phyloP scores from a whole-genome alignment of 345 rosid species.

The Acer saccharum region DNA sequence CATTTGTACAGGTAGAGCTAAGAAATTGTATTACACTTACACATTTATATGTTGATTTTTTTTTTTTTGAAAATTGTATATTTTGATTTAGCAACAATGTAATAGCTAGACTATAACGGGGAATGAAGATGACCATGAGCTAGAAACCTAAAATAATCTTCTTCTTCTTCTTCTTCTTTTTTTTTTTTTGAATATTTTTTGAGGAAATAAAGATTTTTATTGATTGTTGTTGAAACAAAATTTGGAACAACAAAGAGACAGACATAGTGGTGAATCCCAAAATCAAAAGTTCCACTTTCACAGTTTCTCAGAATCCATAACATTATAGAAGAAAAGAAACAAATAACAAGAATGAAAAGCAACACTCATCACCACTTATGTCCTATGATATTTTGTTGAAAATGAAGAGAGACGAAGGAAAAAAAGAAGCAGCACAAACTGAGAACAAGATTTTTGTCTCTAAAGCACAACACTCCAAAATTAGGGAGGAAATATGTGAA shows the following conservation, averaged over 20 bases:
- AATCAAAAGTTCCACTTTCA: not conserved
- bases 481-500: not conserved
- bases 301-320: not conserved
- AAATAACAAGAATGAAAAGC: not conserved
- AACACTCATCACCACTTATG: not conserved
- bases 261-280: not conserved
- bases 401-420: not conserved
- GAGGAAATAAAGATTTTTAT: not conserved
- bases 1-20: too few species aligned
- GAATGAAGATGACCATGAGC: too few species aligned
- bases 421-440: not conserved
- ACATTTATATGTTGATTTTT: too few species aligned
- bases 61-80: too few species aligned
- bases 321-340: not conserved
- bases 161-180: too few species aligned
- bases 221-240: constrained; percentile 9
- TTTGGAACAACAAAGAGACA: not conserved
- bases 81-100: too few species aligned
- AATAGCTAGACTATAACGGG: too few species aligned
- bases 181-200: too few species aligned
- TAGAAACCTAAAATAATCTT: too few species aligned
- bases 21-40: too few species aligned
- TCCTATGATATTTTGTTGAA: too few species aligned
- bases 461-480: not conserved
- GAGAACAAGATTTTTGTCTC: not conserved